phyloP scores from a whole-genome alignment of 1,284 basidiomycete species.

The Ustilago vetiveriae region DNA sequence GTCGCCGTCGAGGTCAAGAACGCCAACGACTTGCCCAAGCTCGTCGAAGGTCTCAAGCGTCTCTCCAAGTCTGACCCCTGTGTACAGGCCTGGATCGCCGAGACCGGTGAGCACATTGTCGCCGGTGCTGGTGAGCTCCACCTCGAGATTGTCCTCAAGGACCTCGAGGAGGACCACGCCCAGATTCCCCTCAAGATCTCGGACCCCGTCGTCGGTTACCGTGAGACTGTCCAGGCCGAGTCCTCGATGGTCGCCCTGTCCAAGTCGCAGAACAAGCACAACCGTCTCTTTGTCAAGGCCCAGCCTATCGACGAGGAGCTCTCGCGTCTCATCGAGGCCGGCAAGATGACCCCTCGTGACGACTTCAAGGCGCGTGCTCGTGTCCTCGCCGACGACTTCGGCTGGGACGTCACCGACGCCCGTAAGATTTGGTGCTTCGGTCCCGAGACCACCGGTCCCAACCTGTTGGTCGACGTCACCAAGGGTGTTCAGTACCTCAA shows the following conservation, averaged over 20 bases:
- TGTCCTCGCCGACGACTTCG: conserved; percentile 92
- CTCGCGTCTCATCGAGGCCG: conserved; percentile 88
- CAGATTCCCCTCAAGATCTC: conserved; percentile 99
- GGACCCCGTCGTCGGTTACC: conserved; percentile 96
- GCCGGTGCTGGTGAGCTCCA: conserved; percentile 99
- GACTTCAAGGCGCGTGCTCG: conserved; percentile 98
- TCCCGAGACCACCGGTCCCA: conserved; percentile 96
- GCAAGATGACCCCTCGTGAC: conserved; percentile 88
- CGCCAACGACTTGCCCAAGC: conserved; percentile 97
- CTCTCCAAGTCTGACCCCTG: conserved; percentile 99
- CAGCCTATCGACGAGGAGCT: conserved; percentile 93
- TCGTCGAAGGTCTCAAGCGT: conserved; percentile 99
- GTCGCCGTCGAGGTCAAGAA: conserved; percentile 99
- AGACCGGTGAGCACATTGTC: conserved; percentile 97
- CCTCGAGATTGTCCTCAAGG: conserved; percentile 99
- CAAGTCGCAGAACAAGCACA: conserved; percentile 99
- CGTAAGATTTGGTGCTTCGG: conserved; percentile 99
- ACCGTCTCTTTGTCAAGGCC: conserved; percentile 94
- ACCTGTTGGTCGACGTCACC: conserved; percentile 95
- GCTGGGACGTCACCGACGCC: conserved; percentile 99
- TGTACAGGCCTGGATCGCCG: conserved; percentile 93
- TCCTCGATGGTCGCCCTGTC: conserved; percentile 95
- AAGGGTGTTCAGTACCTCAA: conserved; percentile 83
- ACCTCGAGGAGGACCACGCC: conserved; percentile 99
- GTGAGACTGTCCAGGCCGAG: conserved; percentile 96